Evolutionary conservation across 108 stramenopile species (phyloP), one percentile per base, ranked within the genome.

Genomic region (Bacterosira constricta): DNA sequence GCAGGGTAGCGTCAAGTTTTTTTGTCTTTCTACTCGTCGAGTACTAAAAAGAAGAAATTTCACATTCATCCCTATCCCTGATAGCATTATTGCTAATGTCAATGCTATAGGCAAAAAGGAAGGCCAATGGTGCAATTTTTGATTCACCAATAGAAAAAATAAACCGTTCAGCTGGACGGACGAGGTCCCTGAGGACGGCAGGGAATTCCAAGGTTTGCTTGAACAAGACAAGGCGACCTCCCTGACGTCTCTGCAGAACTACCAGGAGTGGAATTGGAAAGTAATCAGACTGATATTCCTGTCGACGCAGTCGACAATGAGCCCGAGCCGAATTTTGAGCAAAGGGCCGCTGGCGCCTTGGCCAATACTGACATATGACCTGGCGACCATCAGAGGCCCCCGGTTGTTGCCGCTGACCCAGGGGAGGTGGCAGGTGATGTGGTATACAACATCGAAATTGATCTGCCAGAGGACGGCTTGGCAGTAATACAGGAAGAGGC

Each of bases 261-360:
- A 7, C 61, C 61, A 37, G 61, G 61, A 37, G 38, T 62, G 35
- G 56, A 57, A 20, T 4, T 57, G 18, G 56, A 57, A 13, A 7
- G 6, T 9, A 10, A 49, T 9, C 23, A 49, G 21, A 6, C 9
- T 3, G 47, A 49, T 11, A 26, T 20, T 2, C 47, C n/a, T n/a
- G n/a, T n/a, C n/a, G n/a, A 20, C 23, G 11, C 23, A 1, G 12
- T 49, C 21, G 26, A 10, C 9, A 25, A 49, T 4, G 47, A 49
- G 3, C 21, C 1, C 47, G 47, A 49, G 12, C 47, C 47, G 8
- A 11, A 49, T 25, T 49, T 49, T 13, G n/a, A n/a, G n/a, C n/a
- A n/a, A n/a, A n/a, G n/a, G n/a, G n/a, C n/a, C n/a, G n/a, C n/a
- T n/a, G n/a, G n/a, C n/a, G n/a, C n/a, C n/a, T n/a, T n/a, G n/a